Evolutionary conservation across 257 asterid species (phyloP).

Genomic region (Verbena officinalis): DNA sequence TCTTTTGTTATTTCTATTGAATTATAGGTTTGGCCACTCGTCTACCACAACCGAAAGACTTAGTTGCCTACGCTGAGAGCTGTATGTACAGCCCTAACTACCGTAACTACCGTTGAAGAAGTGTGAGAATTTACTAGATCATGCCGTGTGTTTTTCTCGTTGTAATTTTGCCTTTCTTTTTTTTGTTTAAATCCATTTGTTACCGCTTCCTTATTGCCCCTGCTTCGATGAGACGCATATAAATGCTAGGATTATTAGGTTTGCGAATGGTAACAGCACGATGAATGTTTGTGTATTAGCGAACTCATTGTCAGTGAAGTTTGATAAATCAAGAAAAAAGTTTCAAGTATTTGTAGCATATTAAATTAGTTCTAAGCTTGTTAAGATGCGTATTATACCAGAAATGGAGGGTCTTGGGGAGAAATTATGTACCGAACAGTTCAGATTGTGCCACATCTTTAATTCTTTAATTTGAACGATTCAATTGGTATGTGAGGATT

Average conservation of each 20-base stretch:
- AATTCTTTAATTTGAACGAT: too few species aligned
- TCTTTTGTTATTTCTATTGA: background rate
- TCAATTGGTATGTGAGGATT: too few species aligned
- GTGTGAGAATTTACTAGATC: background rate
- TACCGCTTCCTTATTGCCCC: background rate
- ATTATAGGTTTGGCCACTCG: slow-evolving; percentile 93
- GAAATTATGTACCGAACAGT: too few species aligned
- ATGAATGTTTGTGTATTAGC: slow-evolving; percentile 27
- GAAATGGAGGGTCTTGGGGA: too few species aligned
- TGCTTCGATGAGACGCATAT: slow-evolving; percentile 5
- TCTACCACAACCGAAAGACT: slow-evolving; percentile 78
- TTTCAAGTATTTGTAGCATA: background rate
- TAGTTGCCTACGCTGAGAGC: slow-evolving; percentile 78
- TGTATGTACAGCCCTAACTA: slow-evolving; percentile 98
- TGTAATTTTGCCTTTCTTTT: background rate
- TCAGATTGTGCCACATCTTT: too few species aligned
- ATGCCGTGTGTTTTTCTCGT: too few species aligned
- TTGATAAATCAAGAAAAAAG: background rate
- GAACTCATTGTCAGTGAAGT: slow-evolving; percentile 3
- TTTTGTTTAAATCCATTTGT: background rate
- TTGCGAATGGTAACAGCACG: slow-evolving; percentile 32
- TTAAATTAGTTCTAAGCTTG: background rate
- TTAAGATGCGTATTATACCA: background rate
- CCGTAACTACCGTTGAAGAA: slow-evolving; percentile 70
- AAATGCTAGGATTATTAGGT: slow-evolving; percentile 31